Base-by-base conservation (phyloP, 345 rosid genomes). In the Aquilaria yunnanensis region DNA sequence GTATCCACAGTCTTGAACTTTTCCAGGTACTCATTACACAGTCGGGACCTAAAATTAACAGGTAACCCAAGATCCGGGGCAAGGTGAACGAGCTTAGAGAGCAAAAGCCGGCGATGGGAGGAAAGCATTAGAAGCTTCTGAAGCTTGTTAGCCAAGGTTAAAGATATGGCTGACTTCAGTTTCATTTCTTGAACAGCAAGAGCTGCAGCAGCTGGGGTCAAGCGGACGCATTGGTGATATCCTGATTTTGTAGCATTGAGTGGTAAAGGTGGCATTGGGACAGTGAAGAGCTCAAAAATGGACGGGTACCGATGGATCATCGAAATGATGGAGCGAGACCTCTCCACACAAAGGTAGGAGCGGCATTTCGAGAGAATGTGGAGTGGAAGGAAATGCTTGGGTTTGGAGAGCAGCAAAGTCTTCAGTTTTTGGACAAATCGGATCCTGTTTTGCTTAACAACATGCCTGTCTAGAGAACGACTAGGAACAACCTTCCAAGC, bases 41-140 rank as follows among this genome's bases (percentile, higher is more conserved):
- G 92, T 23, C 90, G 75, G 45, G 96, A 89, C 60, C 93, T 82
- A 65, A 93, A 90, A 73, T 86, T 87, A n/a, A 96, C 87, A 54
- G 88, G 88, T 12, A 93, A 79, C 12, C 98, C 98, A 50, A 93
- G 85, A 79, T 93, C 92, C 5, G 96, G 92, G 2, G 83, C 90
- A 29, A 93, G 71, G 66, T 93, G 97, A 72, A 88, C 96, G 60
- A 93, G 75, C 75, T 93, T 93, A 23, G 96, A 80, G 51, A 93
- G 75, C 51, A 87, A 77, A 50, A 93, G 83, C 67, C 92, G 71
- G 7, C 54, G 77, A 70, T 89, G 90, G 61, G 92, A 78, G 47
- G 98, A 77, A 29, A 93, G 77, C 97, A 90, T 93, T 13, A 93
- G 85, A 72, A 93, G 89, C 68, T 87, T 93, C 78, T 86, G 90